Conservation (phyloP, 1,284 basidiomycete genomes). For the Chalciporus sp. region DNA sequence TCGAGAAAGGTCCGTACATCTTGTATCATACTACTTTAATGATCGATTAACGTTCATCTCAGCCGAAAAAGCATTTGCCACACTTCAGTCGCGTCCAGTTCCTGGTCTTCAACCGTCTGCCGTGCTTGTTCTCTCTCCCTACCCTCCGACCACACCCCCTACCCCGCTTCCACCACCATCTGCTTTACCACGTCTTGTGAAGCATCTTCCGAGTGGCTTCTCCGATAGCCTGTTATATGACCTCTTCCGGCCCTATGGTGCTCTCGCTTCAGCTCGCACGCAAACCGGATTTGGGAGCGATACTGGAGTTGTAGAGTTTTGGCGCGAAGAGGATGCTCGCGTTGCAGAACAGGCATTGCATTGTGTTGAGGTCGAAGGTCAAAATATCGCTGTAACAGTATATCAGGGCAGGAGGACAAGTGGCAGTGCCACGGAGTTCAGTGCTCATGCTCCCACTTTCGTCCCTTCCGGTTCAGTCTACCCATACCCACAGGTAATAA, state of each 20-base stretch:
- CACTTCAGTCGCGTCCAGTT: constrained; percentile 73
- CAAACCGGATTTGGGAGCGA: constrained; percentile 72
- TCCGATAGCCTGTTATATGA: constrained; percentile 80
- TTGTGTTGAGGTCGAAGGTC: constrained; percentile 76
- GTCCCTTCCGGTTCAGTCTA: constrained; percentile 67
- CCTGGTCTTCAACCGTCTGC: constrained; percentile 57
- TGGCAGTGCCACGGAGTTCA: constrained; percentile 64
- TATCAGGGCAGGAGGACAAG: constrained; percentile 66
- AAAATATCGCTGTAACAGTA: constrained; percentile 78
- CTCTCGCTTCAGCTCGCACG: constrained; percentile 69
- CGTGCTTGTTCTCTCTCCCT: constrained; percentile 69
- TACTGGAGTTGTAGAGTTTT: constrained; percentile 82
- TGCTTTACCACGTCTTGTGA: constrained; percentile 74
- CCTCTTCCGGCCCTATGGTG: constrained; percentile 72
- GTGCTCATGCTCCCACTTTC: constrained; percentile 70
- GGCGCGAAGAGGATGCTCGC: constrained; percentile 84
- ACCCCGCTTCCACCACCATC: constrained; percentile 72
- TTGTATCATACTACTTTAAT: constrained; percentile 6
- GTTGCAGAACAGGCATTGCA: constrained; percentile 79
- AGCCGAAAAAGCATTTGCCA: constrained; percentile 90
- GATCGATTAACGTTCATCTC: constrained; percentile 15
- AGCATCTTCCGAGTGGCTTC: constrained; percentile 68
- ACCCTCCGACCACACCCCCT: constrained; percentile 70
- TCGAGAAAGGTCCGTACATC: constrained; percentile 66
- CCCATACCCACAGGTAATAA: constrained; percentile 52